Evolutionary conservation across 768 basidiomycete species (phyloP).

Genomic region (Hypholoma sublateritium): DNA sequence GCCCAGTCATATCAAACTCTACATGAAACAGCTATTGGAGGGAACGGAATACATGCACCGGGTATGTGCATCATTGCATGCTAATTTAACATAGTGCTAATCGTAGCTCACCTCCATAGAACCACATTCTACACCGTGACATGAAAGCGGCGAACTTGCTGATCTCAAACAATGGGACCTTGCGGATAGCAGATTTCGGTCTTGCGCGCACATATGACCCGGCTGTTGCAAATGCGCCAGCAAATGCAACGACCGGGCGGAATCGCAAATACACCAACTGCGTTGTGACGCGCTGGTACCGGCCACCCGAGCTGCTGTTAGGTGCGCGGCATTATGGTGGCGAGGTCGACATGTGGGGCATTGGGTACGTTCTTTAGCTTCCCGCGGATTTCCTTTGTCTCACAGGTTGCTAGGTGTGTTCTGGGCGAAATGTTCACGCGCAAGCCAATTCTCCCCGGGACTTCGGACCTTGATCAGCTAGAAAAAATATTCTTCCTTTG

Average conservation of each 20-base stretch:
- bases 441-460: constrained; percentile 84
- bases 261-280: constrained; percentile 90
- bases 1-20: constrained; percentile 88
- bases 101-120: constrained; percentile 45
- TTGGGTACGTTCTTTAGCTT: constrained; percentile 61
- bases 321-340: constrained; percentile 90
- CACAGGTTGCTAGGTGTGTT: constrained; percentile 63
- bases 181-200: constrained; percentile 95
- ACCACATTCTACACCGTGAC: constrained; percentile 95
- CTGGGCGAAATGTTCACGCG: constrained; percentile 95
- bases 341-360: constrained; percentile 97
- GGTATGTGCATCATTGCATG: constrained; percentile 46
- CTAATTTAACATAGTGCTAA: constrained; percentile 4
- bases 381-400: not conserved
- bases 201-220: constrained; percentile 82
- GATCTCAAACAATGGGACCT: constrained; percentile 80
- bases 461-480: constrained; percentile 88
- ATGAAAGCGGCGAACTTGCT: constrained; percentile 99
- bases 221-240: constrained; percentile 31
- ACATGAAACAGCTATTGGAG: constrained; percentile 94
- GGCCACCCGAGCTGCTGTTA: constrained; percentile 89
- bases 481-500: constrained; percentile 89
- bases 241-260: constrained; percentile 26
- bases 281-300: constrained; percentile 94
- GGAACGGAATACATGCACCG: constrained; percentile 96